Evolutionary conservation across 306 rosid genomes (phyloP).

Genomic region (Coriaria nepalensis): DNA sequence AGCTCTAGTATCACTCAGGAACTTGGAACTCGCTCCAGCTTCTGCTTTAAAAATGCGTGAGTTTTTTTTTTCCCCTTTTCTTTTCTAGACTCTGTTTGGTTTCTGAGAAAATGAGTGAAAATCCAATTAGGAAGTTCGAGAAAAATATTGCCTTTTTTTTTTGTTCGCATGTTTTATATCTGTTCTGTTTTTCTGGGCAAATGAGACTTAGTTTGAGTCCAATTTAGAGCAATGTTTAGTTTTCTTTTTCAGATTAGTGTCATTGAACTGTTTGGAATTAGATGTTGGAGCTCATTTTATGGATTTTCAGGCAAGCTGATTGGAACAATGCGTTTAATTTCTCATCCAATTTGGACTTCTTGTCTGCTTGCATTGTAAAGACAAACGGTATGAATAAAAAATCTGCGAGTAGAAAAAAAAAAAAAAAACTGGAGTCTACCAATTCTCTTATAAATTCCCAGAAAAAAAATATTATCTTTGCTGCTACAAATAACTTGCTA

Average conservation of each 20-base stretch:
- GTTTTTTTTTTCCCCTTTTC: slow-evolving; percentile 10
- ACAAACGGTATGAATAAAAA: slow-evolving; percentile 51
- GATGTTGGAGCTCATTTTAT: slow-evolving; percentile 13
- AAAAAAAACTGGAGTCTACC: neutral
- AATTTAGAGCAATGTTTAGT: neutral
- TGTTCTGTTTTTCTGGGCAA: too few relatives aligned
- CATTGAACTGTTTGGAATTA: neutral
- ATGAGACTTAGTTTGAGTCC: neutral
- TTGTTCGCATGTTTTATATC: too few relatives aligned
- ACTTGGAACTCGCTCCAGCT: slow-evolving; percentile 36
- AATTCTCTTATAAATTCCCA: too few relatives aligned
- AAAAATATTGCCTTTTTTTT: too few relatives aligned
- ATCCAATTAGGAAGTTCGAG: too few relatives aligned
- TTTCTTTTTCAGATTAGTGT: too few relatives aligned
- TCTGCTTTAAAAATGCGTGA: slow-evolving; percentile 74
- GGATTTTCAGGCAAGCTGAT: slow-evolving; percentile 62
- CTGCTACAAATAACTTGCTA: too few relatives aligned
- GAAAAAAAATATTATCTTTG: too few relatives aligned
- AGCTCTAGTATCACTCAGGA: slow-evolving; percentile 40
- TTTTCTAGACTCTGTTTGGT: neutral
- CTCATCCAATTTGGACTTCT: slow-evolving; percentile 62
- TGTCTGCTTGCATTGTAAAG: slow-evolving; percentile 65
- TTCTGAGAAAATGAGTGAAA: slow-evolving; percentile 5
- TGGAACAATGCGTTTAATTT: slow-evolving; percentile 85
- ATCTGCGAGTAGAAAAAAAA: slow-evolving; percentile 12